Percentiles rank a stretch among this genome's conserved stretches.
These are phyloP conservation scores for Trichophyton mentagrophytes DNA, from an alignment of 2,329 filamentous ascomycete genomes.

Conservation along the genomic window DNA sequence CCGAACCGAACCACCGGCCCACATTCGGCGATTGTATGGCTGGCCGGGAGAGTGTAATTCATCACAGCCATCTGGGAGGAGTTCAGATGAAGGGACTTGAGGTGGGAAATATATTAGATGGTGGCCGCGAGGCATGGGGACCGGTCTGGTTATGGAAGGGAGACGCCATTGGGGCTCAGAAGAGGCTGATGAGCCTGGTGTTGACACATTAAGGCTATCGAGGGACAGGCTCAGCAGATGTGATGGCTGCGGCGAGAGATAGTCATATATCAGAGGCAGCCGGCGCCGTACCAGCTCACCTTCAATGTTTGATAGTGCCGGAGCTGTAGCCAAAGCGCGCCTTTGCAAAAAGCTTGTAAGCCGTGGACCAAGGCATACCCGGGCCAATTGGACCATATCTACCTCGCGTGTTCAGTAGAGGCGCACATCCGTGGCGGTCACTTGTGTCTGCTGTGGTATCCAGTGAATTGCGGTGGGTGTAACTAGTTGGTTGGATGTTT, in stretches of 20 bases:
- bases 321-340: background rate
- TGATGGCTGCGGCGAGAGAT: slow-evolving; percentile 49
- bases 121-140: slow-evolving; percentile 42
- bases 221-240: slow-evolving; percentile 55
- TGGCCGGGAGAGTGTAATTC: slow-evolving; percentile 59
- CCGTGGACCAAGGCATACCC: background rate
- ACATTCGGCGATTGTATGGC: slow-evolving; percentile 66
- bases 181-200: slow-evolving; percentile 13
- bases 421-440: background rate
- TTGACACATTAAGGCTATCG: slow-evolving; percentile 39
- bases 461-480: background rate
- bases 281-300: slow-evolving; percentile 34
- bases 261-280: slow-evolving; percentile 41
- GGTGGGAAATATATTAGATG: slow-evolving; percentile 83
- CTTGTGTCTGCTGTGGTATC: background rate
- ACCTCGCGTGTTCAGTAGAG: background rate
- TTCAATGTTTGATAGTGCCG: slow-evolving; percentile 1
- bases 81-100: slow-evolving; percentile 44
- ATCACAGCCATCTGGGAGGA: slow-evolving; percentile 78
- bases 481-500: background rate
- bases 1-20: slow-evolving; percentile 65
- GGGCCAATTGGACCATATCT: background rate
- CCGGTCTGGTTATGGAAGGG: slow-evolving; percentile 22
- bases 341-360: background rate
- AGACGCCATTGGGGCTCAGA: slow-evolving; percentile 15